phyloP scores from a whole-genome alignment of 2,329 filamentous ascomycete genomes.

The Stachybotrys echinatus region DNA sequence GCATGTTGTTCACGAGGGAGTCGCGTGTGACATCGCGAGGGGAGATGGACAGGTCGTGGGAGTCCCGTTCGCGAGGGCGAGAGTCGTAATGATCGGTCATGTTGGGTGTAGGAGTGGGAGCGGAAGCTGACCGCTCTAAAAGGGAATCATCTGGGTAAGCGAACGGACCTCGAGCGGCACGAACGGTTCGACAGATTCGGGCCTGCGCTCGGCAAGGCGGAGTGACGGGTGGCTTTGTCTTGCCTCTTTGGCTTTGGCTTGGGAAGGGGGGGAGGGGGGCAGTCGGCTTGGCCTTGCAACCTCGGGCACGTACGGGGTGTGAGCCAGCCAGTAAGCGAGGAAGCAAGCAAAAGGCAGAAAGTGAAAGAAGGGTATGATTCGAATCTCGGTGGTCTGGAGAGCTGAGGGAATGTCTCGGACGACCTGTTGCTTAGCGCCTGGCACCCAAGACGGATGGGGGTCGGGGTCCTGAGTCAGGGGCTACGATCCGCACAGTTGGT shows the following conservation, averaged over 20 bases:
- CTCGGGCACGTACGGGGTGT: background rate
- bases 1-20: conserved; percentile 93
- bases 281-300: background rate
- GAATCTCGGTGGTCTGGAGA: background rate
- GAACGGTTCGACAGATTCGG: background rate
- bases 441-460: background rate
- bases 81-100: conserved; percentile 19
- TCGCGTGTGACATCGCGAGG: conserved; percentile 74
- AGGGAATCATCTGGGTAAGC: conserved; percentile 14
- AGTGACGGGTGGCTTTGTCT: background rate
- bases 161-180: background rate
- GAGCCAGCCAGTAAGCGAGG: background rate
- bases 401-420: background rate
- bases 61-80: conserved; percentile 46
- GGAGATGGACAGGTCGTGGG: conserved; percentile 81
- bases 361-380: background rate
- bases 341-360: background rate
- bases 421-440: background rate
- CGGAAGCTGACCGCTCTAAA: conserved; percentile 12
- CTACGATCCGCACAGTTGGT: background rate
- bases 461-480: background rate
- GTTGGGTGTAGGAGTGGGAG: conserved; percentile 9
- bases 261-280: background rate
- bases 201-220: background rate
- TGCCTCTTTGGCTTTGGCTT: background rate